Percentiles rank a stretch among this genome's conserved stretches.
phyloP scores from a whole-genome alignment of 2,329 filamentous ascomycete species.

The Triangularia setosa region DNA sequence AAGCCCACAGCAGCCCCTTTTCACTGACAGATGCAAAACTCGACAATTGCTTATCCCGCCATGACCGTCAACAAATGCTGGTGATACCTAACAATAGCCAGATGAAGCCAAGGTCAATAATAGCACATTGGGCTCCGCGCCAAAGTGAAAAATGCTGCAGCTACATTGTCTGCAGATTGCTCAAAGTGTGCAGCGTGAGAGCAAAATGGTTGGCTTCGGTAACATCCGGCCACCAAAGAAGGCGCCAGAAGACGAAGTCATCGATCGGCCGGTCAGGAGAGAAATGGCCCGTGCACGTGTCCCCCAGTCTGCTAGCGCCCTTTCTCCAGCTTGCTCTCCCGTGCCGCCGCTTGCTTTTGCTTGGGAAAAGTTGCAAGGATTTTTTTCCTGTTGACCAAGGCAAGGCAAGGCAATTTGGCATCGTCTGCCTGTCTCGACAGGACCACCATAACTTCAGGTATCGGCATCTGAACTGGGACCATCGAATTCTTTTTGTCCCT shows the following conservation, averaged over 20 bases:
- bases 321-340: slow-evolving; percentile 12
- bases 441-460: slow-evolving; percentile 20
- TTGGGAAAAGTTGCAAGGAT: slow-evolving; percentile 15
- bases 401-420: slow-evolving; percentile 18
- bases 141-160: neutral
- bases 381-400: slow-evolving; percentile 21
- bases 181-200: neutral
- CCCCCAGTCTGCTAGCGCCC: slow-evolving; percentile 22
- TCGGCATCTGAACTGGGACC: slow-evolving; percentile 8
- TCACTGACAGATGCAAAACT: neutral
- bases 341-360: neutral
- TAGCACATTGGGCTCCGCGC: neutral
- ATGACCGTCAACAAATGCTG: neutral
- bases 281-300: slow-evolving; percentile 22
- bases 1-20: neutral
- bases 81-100: neutral
- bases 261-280: slow-evolving; percentile 16
- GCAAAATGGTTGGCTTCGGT: neutral
- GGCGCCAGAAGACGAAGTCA: slow-evolving; percentile 2
- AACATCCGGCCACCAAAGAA: neutral
- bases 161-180: neutral
- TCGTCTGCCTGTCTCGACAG: slow-evolving; percentile 22
- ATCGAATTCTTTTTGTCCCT: neutral
- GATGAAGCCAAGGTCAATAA: neutral
- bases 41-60: too few species aligned